phyloP scores from a whole-genome alignment of 805 yeast species.

The Myxozyma geophila region DNA sequence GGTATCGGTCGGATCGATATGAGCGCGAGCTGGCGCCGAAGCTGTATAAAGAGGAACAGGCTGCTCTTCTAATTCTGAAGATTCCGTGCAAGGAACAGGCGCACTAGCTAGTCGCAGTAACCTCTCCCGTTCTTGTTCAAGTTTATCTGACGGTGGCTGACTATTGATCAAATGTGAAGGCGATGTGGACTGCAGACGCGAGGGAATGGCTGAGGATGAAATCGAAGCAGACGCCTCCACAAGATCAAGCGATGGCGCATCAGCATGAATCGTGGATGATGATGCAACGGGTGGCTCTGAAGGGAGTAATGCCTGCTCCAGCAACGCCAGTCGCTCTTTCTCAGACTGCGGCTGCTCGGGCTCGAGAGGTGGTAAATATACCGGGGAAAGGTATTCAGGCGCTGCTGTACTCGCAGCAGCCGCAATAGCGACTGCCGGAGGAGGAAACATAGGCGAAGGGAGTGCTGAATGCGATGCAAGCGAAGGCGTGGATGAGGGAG shows the following conservation, averaged over 20 bases:
- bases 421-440: background rate
- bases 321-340: constrained; percentile 58
- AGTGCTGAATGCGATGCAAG: background rate
- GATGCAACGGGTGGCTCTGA: constrained; percentile 52
- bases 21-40: constrained; percentile 19
- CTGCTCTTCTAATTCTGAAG: background rate
- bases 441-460: background rate
- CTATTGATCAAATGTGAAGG: background rate
- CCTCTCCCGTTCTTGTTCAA: constrained; percentile 29
- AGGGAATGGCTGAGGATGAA: background rate
- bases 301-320: constrained; percentile 66
- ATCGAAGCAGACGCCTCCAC: constrained; percentile 5
- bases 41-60: constrained; percentile 24
- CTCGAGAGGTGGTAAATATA: background rate
- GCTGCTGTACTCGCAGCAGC: background rate
- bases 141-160: constrained; percentile 16
- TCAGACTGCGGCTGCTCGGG: constrained; percentile 48
- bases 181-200: no score
- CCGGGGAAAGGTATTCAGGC: background rate
- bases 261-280: background rate
- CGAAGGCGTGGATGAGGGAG: background rate
- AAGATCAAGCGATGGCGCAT: constrained; percentile 18
- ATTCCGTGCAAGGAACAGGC: constrained; percentile 7
- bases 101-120: constrained; percentile 18
- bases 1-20: constrained; percentile 3